Evolutionary conservation across 2,329 filamentous ascomycete genomes (phyloP).

Genomic region (Penicillium sp.): DNA sequence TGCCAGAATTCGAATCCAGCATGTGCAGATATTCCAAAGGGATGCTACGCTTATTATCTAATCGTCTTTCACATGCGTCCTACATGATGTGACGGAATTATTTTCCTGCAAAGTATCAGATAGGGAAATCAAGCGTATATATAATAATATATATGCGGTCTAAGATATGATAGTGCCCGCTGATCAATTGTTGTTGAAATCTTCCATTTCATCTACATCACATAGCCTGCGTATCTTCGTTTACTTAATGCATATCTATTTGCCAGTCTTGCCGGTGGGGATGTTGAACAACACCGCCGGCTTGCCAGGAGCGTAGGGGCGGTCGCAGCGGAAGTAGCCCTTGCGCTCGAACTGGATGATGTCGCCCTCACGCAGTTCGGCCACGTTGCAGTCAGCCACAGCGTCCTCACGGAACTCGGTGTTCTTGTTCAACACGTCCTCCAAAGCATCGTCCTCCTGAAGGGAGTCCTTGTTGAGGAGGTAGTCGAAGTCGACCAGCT

Average conservation of each 20-base stretch:
- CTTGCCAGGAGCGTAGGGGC: constrained; percentile 50
- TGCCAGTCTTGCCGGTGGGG: constrained; percentile 56
- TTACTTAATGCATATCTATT: constrained; percentile 19
- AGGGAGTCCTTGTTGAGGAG: constrained; percentile 91
- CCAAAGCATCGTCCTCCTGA: constrained; percentile 74
- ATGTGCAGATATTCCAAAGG: no score
- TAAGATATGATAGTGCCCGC: no score
- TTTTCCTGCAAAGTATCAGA: no score
- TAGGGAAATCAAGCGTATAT: no score
- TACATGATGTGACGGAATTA: no score
- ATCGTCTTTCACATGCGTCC: no score
- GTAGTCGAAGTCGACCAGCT: constrained; percentile 91
- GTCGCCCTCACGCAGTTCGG: constrained; percentile 69
- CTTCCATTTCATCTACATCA: background rate
- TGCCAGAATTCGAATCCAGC: no score
- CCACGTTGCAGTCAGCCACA: constrained; percentile 71
- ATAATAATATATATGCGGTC: no score
- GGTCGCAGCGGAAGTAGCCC: constrained; percentile 82
- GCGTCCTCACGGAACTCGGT: constrained; percentile 68
- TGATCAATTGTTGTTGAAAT: no score
- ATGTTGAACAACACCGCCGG: constrained; percentile 60
- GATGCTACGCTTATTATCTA: no score
- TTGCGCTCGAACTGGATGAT: constrained; percentile 93
- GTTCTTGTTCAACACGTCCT: constrained; percentile 69
- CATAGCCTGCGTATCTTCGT: no score